Percentiles rank a stretch among this genome's conserved stretches.
phyloP scores from a whole-genome alignment of 768 basidiomycete species.

The Tulasnella sp. region DNA sequence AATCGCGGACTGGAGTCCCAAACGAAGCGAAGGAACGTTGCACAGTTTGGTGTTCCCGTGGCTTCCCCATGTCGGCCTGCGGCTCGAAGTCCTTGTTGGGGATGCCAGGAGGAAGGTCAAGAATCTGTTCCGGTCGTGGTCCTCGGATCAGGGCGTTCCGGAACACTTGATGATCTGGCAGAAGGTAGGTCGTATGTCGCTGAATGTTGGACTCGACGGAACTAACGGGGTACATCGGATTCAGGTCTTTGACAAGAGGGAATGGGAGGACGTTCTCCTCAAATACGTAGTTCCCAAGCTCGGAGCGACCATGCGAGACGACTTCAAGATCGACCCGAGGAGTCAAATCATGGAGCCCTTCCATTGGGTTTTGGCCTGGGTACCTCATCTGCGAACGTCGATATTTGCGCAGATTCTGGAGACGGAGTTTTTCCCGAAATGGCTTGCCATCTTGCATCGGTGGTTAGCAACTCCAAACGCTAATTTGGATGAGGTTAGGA shows the following conservation, averaged over 20 bases:
- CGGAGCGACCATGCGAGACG: slow-evolving; percentile 67
- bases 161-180: slow-evolving; percentile 73
- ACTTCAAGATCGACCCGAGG: slow-evolving; percentile 86
- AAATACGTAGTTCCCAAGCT: slow-evolving; percentile 91
- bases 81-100: slow-evolving; percentile 76
- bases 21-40: slow-evolving; percentile 46
- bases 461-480: slow-evolving; percentile 89
- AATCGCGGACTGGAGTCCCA: slow-evolving; percentile 74
- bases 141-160: slow-evolving; percentile 60
- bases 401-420: slow-evolving; percentile 80
- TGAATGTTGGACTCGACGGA: neutral
- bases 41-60: slow-evolving; percentile 89
- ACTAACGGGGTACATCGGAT: neutral
- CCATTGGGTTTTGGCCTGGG: slow-evolving; percentile 70
- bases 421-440: slow-evolving; percentile 92
- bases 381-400: slow-evolving; percentile 58
- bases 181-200: slow-evolving; percentile 45
- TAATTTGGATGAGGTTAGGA: slow-evolving; percentile 85
- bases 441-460: slow-evolving; percentile 82
- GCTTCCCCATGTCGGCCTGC: slow-evolving; percentile 78
- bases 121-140: slow-evolving; percentile 68
- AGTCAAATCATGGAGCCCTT: slow-evolving; percentile 82
- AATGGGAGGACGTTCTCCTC: slow-evolving; percentile 88
- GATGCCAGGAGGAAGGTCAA: slow-evolving; percentile 85
- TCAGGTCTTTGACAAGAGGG: slow-evolving; percentile 64